Base-by-base conservation (phyloP, 2,329 filamentous ascomycete genomes). In the Talaromyces piceae region DNA sequence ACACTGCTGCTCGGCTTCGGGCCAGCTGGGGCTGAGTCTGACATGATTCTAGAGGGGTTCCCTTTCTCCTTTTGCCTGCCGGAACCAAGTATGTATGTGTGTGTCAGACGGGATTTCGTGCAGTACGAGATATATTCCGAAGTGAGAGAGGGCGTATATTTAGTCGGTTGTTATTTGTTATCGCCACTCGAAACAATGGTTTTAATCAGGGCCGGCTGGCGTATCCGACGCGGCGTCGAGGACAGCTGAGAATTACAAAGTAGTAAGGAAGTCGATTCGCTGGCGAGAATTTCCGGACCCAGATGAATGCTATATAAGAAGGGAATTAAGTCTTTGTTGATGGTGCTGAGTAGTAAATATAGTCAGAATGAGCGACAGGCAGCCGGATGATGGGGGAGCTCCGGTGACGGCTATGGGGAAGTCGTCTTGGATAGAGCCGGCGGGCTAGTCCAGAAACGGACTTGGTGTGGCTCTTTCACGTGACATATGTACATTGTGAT, bases 1-100 rank as follows among this genome's bases (percentile, higher is more conserved):
- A 98, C 93, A 77, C 93, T 98, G 83, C 91, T 97, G 79, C 91
- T 97, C 57, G 93, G 93, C 77, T 97, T 98, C 55, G 74, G 70
- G 61, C 76, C 72, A 67, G 80, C 77, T 61, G 43, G 47, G 28
- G 81, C 82, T 67, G 82, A 76, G 69, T 91, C 87, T 67, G 86
- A 82, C 87, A 91, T 91, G 60, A 51, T 53, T 45, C 26, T 23
- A 20, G 30, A 20, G 28, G 39, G 18, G 3, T 13, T 9, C 4
- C 20, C 16, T 20, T 11, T 13, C 16, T 31, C 4, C 3, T 11
- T 37, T 8, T 18, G n/a, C 31, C n/a, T 16, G 18, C 31, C 7
- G 5, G 7, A 37, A n/a, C n/a, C n/a, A 8, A 16, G n/a, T n/a
- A n/a, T n/a, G n/a, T n/a, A n/a, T 7, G 5, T 7, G 5, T 18